Evolutionary conservation across 2,329 filamentous ascomycete genomes (phyloP), one percentile per base, ranked within the genome.

Genomic region (Septoria linicola): DNA sequence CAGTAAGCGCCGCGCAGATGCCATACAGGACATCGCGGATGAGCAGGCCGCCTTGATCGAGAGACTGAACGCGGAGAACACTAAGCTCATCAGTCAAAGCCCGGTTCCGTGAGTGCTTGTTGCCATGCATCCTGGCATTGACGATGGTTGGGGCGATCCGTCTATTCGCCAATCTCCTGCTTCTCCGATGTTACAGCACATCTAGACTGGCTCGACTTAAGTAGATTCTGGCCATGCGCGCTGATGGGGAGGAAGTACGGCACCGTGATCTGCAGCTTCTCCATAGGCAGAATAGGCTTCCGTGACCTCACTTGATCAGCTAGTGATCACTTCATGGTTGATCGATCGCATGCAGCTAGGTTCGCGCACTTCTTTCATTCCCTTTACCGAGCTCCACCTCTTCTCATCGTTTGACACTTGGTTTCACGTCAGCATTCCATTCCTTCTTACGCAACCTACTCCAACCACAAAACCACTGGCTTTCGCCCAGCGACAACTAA

Each of bases 21-120:
- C 42, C 20, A 27, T 37, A 3, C 17, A 47, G 4, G 27, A 23
- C 10, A 39, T 57, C 17, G 42, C 51, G n/a, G 48, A 56, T 41
- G 46, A 53, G 23, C 50, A 57, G 20, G 36, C 39, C 13, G 39
- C 25, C 11, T 27, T 59, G 8, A 59, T 59, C 8, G 42, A 46
- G 20, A 31, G 46, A n/a, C 36, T 53, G 7, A 41, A 49, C 30
- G 40, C 25, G 23, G 44, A 49, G 47, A 49, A 49, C 16, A 21
- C 16, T 14, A 31, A 23, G 14, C 14, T 48, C 19, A 30, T 17
- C 20, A 44, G 8, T n/a, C 32, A 13, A 5, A 13, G 19, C 20
- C 17, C 8, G 16, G n/a, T 17, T 8, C 16, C 3, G 36, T 23
- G 36, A 13, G 13, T 19, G 36, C 11, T 37, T 37, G 17, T 37